Evolutionary conservation across 2,329 filamentous ascomycete species (phyloP), one percentile per base, ranked within the genome.

Genomic region (Davidsoniella eucalypti): DNA sequence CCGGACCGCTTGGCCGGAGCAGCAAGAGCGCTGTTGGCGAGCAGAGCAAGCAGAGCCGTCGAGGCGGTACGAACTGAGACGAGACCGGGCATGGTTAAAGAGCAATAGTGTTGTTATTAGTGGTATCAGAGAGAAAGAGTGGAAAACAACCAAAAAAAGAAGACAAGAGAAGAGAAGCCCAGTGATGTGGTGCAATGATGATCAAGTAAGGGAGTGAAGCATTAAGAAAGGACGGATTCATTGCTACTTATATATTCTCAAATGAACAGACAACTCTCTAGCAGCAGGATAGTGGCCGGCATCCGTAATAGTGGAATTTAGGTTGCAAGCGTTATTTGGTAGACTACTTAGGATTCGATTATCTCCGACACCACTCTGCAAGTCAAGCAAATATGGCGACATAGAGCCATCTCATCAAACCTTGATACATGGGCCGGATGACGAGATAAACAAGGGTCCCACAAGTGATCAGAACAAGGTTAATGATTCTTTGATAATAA

Each of bases 61-160:
- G 51, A 47, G 29, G 44, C 51, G 7, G 26, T 21, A 14, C 51
- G 51, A 17, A 50, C 33, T 12, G 51, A 53, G 23, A 53, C 26
- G 40, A 40, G 21, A 36, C 47, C 47, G 17, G 51, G 38, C 51
- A 53, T 53, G 26, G 17, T 50, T 33, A 10, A 33, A 17, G 18
- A n/a, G 6, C 9, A 8, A 25, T 7, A 26, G 17, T 10, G 5
- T 47, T 12, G 18, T 16, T 7, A 45, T 8, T 25, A 44, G 16
- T 9, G 14, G 42, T 7, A 39, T 39, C n/a, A 25, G 26, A 33
- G 33, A 16, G 51, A n/a, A 36, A 10, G n/a, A 17, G 38, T 36
- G 23, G 17, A 14, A 18, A 23, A 36, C 17, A 5, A 5, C 14
- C 8, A 50, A n/a, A 16, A 21, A 23, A 29, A n/a, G 23, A 42